Evolutionary conservation across 306 rosid genomes (phyloP), one percentile per base, ranked within the genome.

Genomic region (Trifolium pratense): DNA sequence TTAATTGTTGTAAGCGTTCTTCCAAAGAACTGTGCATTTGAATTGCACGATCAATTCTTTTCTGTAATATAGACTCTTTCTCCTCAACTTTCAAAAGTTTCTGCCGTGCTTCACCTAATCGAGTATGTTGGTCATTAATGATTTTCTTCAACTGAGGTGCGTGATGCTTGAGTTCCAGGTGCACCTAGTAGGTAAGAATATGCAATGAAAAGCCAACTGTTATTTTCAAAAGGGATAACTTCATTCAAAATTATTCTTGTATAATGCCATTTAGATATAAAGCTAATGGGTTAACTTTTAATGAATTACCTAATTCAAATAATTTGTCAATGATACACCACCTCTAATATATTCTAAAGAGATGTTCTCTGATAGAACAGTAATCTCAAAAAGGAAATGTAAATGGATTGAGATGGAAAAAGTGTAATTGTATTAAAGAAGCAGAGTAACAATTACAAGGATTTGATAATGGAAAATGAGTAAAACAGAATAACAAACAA

Each of bases 141-240:
- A 91, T 78, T 84, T 85, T 87, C 82, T 87, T 95, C 89, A 95
- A 77, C 71, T 83, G 90, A 57, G 97, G 93, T 55, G 91, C 97
- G 29, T 91, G 97, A 81, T 90, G 96, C 89, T 83, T 85, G 63
- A 95, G 87, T 79, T 91, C 96, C 70, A 91, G 88, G 84, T 85
- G 82, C 73, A 91, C 98, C 98, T 93, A 63, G 58, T 61, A 18
- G 72, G 60, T 25, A 14, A 74, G 37, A 70, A 42, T 56, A 49
- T 5, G 58, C 55, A 48, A 77, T 32, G 23, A 20, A 51, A 70
- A 73, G 66, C 21, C 57, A 68, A 18, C 55, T 11, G 51, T 72
- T 29, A 79, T 29, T 70, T 55, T 12, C 16, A 40, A 58, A 83
- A 75, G 43, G 61, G 70, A 52, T 16, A 31, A 34, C 59, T 55